These are phyloP conservation scores for Acacia acuminata DNA, from an alignment of 306 rosid genomes.

Conservation along the genomic window DNA sequence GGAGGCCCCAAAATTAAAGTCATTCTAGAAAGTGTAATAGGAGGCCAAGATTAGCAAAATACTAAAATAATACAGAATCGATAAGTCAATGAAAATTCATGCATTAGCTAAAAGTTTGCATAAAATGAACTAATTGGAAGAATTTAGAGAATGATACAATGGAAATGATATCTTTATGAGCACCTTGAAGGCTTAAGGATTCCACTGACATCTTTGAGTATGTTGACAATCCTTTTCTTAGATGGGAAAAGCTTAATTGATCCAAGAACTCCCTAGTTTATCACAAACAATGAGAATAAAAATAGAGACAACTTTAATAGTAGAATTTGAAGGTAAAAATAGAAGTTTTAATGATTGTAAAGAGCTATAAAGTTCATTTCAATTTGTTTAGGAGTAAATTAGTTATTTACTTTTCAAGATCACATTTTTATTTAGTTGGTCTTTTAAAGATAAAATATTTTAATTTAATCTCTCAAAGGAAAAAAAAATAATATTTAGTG, in stretches of 20 bases:
- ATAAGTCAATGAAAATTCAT: background rate
- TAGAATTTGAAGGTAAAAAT: background rate
- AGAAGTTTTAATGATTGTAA: background rate
- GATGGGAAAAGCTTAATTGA: conserved; percentile 59
- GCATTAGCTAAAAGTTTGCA: background rate
- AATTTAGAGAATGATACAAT: background rate
- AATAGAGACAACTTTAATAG: background rate
- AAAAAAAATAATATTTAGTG: background rate
- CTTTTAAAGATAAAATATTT: background rate
- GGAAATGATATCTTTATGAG: background rate
- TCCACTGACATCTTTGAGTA: conserved; percentile 51
- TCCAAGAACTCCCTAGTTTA: conserved; percentile 50
- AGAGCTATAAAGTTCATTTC: background rate
- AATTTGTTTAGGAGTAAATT: background rate
- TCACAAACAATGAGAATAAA: background rate
- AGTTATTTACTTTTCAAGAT: background rate
- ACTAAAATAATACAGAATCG: background rate
- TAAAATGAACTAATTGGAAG: too few relatives aligned
- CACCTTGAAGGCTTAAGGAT: conserved; percentile 56
- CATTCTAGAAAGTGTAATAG: conserved; percentile 39
- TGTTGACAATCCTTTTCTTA: conserved; percentile 57
- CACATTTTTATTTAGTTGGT: background rate
- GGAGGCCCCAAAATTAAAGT: conserved; percentile 63
- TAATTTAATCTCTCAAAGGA: background rate
- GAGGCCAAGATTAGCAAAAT: conserved; percentile 2